Evolutionary conservation across 73 alveolate species (phyloP).

Genomic region (Urostyla sp.): DNA sequence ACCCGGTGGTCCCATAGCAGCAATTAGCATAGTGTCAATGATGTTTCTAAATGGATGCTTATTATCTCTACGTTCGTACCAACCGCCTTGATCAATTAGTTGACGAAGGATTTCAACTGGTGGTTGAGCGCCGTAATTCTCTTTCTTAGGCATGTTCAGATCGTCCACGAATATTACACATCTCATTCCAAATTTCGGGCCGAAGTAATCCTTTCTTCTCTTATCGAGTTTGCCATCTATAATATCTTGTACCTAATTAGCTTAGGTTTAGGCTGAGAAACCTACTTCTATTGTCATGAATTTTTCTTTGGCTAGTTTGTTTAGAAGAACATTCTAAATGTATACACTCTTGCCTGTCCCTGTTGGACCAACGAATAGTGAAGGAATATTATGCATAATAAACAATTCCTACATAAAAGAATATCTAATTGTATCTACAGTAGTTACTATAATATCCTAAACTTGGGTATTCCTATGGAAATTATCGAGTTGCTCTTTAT

Average conservation of each 20-base stretch:
- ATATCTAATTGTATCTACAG: constrained; percentile 98
- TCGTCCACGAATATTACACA: constrained; percentile 98
- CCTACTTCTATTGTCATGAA: constrained; percentile 97
- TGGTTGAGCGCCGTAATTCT: constrained; percentile 99
- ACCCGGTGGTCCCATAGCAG: constrained; percentile 99
- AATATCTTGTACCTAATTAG: constrained; percentile 90
- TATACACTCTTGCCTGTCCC: constrained; percentile 99
- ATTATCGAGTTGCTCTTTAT: constrained; percentile 71
- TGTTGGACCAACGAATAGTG: constrained; percentile 99
- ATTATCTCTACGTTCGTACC: constrained; percentile 99
- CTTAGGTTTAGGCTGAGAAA: constrained; percentile 98
- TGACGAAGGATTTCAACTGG: constrained; percentile 99
- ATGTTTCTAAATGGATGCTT: constrained; percentile 97
- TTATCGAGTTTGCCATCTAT: constrained; percentile 93
- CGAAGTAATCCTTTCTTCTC: constrained; percentile 85
- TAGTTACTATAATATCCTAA: constrained; percentile 97
- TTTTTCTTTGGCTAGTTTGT: constrained; percentile 87
- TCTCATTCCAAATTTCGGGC: constrained; percentile 92
- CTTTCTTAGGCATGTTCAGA: constrained; percentile 99
- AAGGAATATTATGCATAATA: constrained; percentile 87
- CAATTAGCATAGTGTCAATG: constrained; percentile 91
- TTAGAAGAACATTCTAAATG: constrained; percentile 90
- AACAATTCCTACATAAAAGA: constrained; percentile 83
- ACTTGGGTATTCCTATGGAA: constrained; percentile 90
- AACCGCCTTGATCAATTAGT: constrained; percentile 99